Conservation (phyloP, 345 rosid genomes). For the Aethionema arabicum region DNA sequence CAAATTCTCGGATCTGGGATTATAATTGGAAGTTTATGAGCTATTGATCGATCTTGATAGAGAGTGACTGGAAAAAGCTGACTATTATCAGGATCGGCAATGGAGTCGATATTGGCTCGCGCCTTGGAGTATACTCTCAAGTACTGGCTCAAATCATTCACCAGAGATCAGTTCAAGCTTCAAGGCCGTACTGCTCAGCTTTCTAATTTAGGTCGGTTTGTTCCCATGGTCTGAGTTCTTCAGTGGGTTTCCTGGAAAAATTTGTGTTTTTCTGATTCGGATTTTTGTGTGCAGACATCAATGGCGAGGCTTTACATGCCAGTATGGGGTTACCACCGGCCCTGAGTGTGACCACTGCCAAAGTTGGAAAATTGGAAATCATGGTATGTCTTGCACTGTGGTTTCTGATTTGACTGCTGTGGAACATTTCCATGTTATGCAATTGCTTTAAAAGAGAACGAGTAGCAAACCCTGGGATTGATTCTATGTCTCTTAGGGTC, state of each 20-base stretch:
- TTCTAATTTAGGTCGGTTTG: slow-evolving; percentile 65
- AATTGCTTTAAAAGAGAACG: not conserved
- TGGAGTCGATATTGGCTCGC: slow-evolving; percentile 95
- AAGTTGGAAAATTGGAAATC: slow-evolving; percentile 82
- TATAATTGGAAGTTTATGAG: slow-evolving; percentile 13
- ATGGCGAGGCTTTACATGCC: slow-evolving; percentile 96
- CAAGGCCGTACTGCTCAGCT: slow-evolving; percentile 92
- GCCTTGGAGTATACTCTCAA: slow-evolving; percentile 98
- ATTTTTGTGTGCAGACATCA: slow-evolving; percentile 55
- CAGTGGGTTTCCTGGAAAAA: not conserved
- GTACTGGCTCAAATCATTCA: slow-evolving; percentile 99
- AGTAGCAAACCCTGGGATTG: not conserved
- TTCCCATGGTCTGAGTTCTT: slow-evolving; percentile 7
- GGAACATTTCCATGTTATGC: slow-evolving; percentile 10
- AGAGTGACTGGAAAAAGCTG: not conserved
- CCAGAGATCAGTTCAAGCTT: slow-evolving; percentile 94
- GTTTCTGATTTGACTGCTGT: slow-evolving; percentile 1
- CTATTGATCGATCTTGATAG: slow-evolving; percentile 10
- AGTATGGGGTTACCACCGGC: slow-evolving; percentile 99
- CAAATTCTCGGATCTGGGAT: slow-evolving; percentile 31
- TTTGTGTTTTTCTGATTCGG: not conserved
- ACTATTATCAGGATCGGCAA: slow-evolving; percentile 28
- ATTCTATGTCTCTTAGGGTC: not conserved
- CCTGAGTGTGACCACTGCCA: slow-evolving; percentile 76
- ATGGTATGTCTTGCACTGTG: slow-evolving; percentile 52